Conservation (phyloP, 768 basidiomycete species). For the Strobilomyces echinocephalus region DNA sequence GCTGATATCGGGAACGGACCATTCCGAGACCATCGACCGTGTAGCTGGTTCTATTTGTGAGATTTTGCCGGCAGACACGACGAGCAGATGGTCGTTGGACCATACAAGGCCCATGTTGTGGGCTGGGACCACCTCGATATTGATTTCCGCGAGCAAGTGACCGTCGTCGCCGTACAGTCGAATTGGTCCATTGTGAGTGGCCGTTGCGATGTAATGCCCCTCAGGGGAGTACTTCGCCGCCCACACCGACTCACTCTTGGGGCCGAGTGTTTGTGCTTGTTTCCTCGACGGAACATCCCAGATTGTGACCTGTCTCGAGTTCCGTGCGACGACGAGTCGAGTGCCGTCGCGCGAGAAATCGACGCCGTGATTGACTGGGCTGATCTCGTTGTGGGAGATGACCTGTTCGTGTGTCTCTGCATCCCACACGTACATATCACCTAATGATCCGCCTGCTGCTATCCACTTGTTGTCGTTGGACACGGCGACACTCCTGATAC, state of each 20-base stretch:
- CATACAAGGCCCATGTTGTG: neutral
- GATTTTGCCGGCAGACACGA: neutral
- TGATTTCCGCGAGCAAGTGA: neutral
- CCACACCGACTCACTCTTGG: too few species aligned
- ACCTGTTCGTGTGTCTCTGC: neutral
- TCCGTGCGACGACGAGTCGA: neutral
- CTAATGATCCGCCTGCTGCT: neutral
- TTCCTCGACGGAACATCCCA: too few species aligned
- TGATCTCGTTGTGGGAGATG: neutral
- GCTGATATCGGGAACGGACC: too few species aligned
- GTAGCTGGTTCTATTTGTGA: neutral
- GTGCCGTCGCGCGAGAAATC: neutral
- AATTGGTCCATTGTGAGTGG: neutral
- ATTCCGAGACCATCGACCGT: too few species aligned
- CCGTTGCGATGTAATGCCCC: neutral
- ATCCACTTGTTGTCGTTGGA: neutral
- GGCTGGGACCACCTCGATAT: accelerated
- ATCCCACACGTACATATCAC: neutral
- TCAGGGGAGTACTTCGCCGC: neutral
- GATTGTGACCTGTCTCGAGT: accelerated
- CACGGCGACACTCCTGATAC: neutral
- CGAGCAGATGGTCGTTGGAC: neutral
- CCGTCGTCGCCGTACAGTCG: neutral
- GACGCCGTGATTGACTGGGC: too few species aligned
- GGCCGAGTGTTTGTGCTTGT: too few species aligned